These are phyloP conservation scores for Malania oleifera DNA, from an alignment of 164 flowering plant species.

Conservation along the genomic window DNA sequence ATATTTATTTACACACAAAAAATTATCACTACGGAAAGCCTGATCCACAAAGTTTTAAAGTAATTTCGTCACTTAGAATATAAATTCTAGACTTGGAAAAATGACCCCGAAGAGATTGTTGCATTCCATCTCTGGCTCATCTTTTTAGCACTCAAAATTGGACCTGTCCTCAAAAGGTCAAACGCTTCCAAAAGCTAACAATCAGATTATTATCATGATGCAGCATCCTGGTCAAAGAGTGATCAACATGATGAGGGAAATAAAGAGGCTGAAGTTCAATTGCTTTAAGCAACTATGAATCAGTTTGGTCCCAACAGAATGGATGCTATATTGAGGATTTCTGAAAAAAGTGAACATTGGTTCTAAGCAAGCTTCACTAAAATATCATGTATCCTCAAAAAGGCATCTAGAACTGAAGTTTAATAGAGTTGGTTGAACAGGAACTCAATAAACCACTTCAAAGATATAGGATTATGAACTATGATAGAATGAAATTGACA, in stretches of 20 bases:
- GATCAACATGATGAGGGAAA: no score
- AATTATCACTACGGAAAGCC: no score
- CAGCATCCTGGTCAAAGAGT: no score
- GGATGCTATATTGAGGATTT: background rate
- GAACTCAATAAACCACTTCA: constrained; percentile 1
- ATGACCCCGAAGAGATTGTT: background rate
- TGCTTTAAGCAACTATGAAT: background rate
- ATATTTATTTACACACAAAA: no score
- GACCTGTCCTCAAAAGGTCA: background rate
- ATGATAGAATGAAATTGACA: no score
- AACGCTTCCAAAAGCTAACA: no score
- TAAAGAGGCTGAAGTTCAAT: background rate
- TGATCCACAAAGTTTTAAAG: no score
- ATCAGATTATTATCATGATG: no score
- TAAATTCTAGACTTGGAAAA: background rate
- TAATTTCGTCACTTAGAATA: background rate
- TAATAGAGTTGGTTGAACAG: background rate
- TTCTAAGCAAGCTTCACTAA: background rate
- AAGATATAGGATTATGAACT: no score
- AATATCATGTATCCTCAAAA: background rate
- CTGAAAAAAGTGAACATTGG: background rate
- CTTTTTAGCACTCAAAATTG: background rate
- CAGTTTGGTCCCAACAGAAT: background rate
- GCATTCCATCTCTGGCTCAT: background rate
- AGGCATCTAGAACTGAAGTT: constrained; percentile 1